Percentiles rank a stretch among this genome's conserved stretches.
Conservation (phyloP, 306 rosid species). For the Trifolium pratense region DNA sequence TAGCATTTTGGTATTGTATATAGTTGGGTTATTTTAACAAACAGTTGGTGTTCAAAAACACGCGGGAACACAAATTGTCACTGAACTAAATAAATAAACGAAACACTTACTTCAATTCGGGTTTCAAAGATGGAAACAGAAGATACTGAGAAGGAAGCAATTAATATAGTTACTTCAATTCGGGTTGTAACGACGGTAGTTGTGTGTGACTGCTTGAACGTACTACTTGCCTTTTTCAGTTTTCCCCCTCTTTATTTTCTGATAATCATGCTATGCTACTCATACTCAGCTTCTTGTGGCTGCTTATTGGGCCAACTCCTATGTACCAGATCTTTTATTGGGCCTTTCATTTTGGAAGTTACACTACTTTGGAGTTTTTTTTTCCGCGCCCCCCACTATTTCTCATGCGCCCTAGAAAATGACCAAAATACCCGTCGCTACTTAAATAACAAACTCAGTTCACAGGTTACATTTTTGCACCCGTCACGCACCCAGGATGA, state of each 20-base stretch:
- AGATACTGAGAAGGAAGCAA: background rate
- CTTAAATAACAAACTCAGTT: too few relatives aligned
- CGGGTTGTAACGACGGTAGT: background rate
- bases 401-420: too few relatives aligned
- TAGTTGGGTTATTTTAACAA: conserved; percentile 28
- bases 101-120: background rate
- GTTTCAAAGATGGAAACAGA: conserved; percentile 9
- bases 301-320: background rate
- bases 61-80: background rate
- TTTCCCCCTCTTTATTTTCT: background rate
- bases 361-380: background rate
- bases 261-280: background rate
- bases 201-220: background rate
- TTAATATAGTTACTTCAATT: background rate
- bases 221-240: background rate
- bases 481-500: too few relatives aligned
- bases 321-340: background rate
- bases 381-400: too few relatives aligned
- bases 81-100: background rate
- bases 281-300: background rate
- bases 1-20: conserved; percentile 39
- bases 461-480: too few relatives aligned
- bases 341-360: background rate
- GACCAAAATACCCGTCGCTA: too few relatives aligned
- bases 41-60: conserved; percentile 42